These are phyloP conservation scores for Metschnikowia lunata DNA, from an alignment of 805 yeast genomes.

Conservation along the genomic window DNA sequence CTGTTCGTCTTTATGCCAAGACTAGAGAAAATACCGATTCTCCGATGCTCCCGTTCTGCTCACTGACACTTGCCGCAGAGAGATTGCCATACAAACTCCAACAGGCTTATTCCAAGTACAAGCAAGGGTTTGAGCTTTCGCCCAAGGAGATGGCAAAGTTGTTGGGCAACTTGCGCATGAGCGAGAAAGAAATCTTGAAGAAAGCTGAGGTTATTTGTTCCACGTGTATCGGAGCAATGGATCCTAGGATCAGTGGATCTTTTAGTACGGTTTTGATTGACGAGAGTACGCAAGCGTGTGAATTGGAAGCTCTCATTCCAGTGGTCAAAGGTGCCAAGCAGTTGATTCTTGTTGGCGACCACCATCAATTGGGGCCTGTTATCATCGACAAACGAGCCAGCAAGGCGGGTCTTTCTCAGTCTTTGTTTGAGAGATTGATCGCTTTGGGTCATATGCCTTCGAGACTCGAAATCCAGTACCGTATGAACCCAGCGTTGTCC, in stretches of 20 bases:
- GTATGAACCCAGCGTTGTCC: slow-evolving; percentile 88
- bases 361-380: slow-evolving; percentile 93
- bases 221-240: slow-evolving; percentile 93
- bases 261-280: slow-evolving; percentile 84
- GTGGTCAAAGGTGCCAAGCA: slow-evolving; percentile 86
- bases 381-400: slow-evolving; percentile 76
- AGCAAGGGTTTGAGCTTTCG: slow-evolving; percentile 29
- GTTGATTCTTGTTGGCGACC: slow-evolving; percentile 89
- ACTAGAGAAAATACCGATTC: slow-evolving; percentile 74
- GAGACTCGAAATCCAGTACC: slow-evolving; percentile 84
- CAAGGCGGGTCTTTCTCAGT: slow-evolving; percentile 81
- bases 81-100: slow-evolving; percentile 53
- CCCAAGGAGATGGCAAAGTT: slow-evolving; percentile 8
- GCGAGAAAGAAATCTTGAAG: slow-evolving; percentile 49
- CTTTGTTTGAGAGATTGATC: slow-evolving; percentile 82
- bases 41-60: slow-evolving; percentile 6
- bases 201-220: slow-evolving; percentile 77
- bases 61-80: slow-evolving; percentile 33
- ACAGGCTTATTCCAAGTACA: slow-evolving; percentile 19
- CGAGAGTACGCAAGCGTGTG: slow-evolving; percentile 92
- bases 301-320: slow-evolving; percentile 88
- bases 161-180: slow-evolving; percentile 15
- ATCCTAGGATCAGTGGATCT: slow-evolving; percentile 51
- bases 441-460: slow-evolving; percentile 80
- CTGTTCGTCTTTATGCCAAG: slow-evolving; percentile 71